Evolutionary conservation across 2,329 filamentous ascomycete species (phyloP), one percentile per base, ranked within the genome.

Genomic region (Colletotrichum sojae): DNA sequence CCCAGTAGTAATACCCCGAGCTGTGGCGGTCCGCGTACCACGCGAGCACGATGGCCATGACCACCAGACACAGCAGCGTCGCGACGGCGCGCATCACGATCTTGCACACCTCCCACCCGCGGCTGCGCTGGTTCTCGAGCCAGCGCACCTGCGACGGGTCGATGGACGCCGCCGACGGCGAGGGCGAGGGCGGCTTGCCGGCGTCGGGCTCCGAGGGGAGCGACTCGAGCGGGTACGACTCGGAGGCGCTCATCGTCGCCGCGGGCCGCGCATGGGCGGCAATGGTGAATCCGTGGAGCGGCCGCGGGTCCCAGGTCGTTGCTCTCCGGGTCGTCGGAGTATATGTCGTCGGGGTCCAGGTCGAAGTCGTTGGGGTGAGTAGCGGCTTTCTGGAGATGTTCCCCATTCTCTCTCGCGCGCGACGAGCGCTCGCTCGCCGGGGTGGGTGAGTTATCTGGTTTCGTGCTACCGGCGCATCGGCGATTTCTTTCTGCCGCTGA

Each of bases 71-170:
- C 9, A 74, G 15, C 6, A 61, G 20, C 31, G 73, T 55, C 46
- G 65, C 60, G 22, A 74, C 10, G 22, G 67, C 31, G 49, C 76
- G 74, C 9, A 74, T 27, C 25, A 75, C 49, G 22, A 77, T 62
- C 64, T 75, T 76, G 62, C 69, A 58, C 49, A 73, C 58, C 46
- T 75, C 70, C 74, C 75, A 77, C 12, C 56, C 36, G 52, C 58
- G 66, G 27, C 54, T 66, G 51, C 64, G 56, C 36, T 65, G 55
- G 48, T 65, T 56, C 27, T 62, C 49, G 12, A 68, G 48, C 67
- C 67, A 71, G 6, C 67, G 45, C 25, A 67, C 67, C 36, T 70
- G 43, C 12, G 63, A 54, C 57, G 53, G 67, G 56, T 68, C 51
- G 73, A 70, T 67, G 74, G 43, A 60, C 15, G 49, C 62, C 10